Conservation (phyloP, 2,329 filamentous ascomycete genomes). For the Phialocephala subalpina region DNA sequence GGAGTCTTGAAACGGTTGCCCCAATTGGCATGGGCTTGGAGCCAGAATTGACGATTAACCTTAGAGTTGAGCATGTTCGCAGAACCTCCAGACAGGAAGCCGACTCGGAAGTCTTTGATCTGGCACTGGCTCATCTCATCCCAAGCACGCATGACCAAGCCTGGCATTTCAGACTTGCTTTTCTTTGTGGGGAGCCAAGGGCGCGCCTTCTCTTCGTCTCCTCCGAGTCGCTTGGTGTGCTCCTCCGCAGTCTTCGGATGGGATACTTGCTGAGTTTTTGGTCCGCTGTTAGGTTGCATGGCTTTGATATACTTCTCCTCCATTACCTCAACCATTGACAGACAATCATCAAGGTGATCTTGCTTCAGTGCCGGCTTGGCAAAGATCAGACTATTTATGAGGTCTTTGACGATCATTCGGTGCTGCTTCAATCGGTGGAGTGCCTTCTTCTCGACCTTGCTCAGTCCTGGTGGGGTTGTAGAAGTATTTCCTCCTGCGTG, state of each 20-base stretch:
- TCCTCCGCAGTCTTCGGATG: neutral
- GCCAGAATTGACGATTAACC: neutral
- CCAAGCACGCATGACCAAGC: neutral
- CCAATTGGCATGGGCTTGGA: neutral
- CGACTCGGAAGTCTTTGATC: neutral
- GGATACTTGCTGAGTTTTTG: neutral
- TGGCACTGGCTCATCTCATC: neutral
- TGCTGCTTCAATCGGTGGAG: neutral
- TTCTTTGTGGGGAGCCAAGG: neutral
- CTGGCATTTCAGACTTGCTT: neutral
- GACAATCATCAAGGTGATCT: neutral
- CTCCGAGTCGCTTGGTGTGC: neutral
- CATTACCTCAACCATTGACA: neutral
- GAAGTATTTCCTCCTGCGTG: neutral
- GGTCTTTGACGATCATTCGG: neutral
- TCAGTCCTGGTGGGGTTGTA: neutral
- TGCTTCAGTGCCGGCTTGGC: neutral
- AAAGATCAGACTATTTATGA: neutral
- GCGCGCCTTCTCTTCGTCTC: neutral
- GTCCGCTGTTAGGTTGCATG: neutral
- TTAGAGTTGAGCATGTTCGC: neutral
- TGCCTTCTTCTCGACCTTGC: neutral
- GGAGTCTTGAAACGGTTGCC: neutral
- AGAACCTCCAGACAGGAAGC: neutral
- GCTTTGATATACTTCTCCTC: neutral